phyloP scores from a whole-genome alignment of 805 yeast genomes.

The Ogataea paradorogensis region DNA sequence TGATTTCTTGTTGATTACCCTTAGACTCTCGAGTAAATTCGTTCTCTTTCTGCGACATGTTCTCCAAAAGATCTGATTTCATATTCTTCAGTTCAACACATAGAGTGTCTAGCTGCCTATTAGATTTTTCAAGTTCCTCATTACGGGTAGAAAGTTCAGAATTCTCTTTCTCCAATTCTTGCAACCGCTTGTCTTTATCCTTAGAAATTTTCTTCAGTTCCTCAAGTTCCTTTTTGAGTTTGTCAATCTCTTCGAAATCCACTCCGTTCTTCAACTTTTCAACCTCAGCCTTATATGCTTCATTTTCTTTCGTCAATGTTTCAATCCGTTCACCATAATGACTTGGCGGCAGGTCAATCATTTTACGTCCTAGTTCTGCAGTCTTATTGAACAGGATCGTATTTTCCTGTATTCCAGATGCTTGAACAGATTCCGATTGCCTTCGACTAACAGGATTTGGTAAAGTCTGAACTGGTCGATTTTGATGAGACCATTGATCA shows the following conservation, averaged over 20 bases:
- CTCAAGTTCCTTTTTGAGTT: slow-evolving; percentile 16
- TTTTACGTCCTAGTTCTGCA: slow-evolving; percentile 22
- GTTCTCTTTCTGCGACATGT: slow-evolving; percentile 61
- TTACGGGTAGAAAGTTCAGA: slow-evolving; percentile 8
- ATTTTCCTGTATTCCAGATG: slow-evolving; percentile 8
- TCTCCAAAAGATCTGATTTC: slow-evolving; percentile 64
- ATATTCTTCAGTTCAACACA: slow-evolving; percentile 34
- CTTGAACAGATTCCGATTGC: slow-evolving; percentile 10
- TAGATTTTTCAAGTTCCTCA: slow-evolving; percentile 9
- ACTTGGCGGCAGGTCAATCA: slow-evolving; percentile 28
- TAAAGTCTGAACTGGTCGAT: slow-evolving; percentile 4
- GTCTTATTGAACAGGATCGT: slow-evolving; percentile 21
- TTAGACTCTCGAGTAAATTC: slow-evolving; percentile 57
- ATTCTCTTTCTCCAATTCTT: slow-evolving; percentile 12
- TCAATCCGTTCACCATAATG: slow-evolving; percentile 26
- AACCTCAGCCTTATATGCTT: slow-evolving; percentile 15
- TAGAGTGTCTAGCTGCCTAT: slow-evolving; percentile 13
- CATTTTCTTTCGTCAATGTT: slow-evolving; percentile 25
- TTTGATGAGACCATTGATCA: slow-evolving; percentile 32
- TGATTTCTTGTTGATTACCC: slow-evolving; percentile 47
- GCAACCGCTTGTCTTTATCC: slow-evolving; percentile 17
- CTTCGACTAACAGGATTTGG: slow-evolving; percentile 9
- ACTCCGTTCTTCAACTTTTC: slow-evolving; percentile 14
- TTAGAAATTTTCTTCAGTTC: slow-evolving; percentile 13
- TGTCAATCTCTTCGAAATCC: slow-evolving; percentile 13